Conservation (phyloP, 495 filamentous ascomycete species). For the Aspergillus baeticus region DNA sequence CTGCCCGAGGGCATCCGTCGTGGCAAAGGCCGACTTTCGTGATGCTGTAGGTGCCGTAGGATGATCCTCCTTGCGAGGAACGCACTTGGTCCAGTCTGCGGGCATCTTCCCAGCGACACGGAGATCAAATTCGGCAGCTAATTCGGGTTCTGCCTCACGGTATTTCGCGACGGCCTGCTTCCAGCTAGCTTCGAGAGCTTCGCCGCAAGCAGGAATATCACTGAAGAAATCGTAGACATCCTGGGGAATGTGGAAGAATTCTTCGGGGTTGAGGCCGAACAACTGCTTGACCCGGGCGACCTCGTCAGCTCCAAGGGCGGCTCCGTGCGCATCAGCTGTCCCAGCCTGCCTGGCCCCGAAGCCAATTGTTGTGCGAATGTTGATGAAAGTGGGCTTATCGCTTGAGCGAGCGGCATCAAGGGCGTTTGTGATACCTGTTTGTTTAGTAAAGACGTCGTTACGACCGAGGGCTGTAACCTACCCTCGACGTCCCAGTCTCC, state of each 20-base stretch:
- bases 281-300: slow-evolving; percentile 46
- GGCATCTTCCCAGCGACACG: slow-evolving; percentile 45
- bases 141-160: slow-evolving; percentile 37
- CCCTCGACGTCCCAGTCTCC: slow-evolving; percentile 1
- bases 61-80: slow-evolving; percentile 36
- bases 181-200: slow-evolving; percentile 43
- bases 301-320: slow-evolving; percentile 46
- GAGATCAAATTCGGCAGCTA: slow-evolving; percentile 45
- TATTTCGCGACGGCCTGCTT: slow-evolving; percentile 42
- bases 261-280: slow-evolving; percentile 42
- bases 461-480: background rate
- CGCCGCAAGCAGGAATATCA: slow-evolving; percentile 37
- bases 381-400: slow-evolving; percentile 3
- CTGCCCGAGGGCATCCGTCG: slow-evolving; percentile 49
- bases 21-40: slow-evolving; percentile 45
- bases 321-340: slow-evolving; percentile 49
- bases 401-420: background rate
- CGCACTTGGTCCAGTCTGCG: slow-evolving; percentile 40
- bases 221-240: slow-evolving; percentile 49
- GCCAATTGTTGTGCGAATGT: slow-evolving; percentile 25
- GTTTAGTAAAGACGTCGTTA: background rate
- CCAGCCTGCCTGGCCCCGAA: slow-evolving; percentile 47
- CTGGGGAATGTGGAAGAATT: slow-evolving; percentile 46
- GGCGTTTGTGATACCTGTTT: background rate
- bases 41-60: slow-evolving; percentile 48